phyloP scores from a whole-genome alignment of 108 stramenopile species.

The Aurantiochytrium sp. region DNA sequence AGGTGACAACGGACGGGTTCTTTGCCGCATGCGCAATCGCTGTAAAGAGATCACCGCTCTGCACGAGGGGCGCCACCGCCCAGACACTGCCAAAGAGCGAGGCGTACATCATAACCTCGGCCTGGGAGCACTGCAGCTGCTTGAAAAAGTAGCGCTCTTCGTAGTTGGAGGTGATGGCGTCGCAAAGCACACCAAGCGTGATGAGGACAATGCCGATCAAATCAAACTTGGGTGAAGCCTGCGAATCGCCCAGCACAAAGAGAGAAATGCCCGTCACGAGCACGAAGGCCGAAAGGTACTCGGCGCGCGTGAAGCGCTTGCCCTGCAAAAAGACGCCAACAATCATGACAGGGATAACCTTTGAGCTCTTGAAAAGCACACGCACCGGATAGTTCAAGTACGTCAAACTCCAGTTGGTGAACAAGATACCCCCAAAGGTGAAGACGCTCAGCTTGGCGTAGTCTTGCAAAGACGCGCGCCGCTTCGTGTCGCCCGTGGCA shows the following conservation, averaged over 20 bases:
- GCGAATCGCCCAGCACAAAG: slow-evolving; percentile 7
- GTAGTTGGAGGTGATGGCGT: slow-evolving; percentile 11
- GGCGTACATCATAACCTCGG: slow-evolving; percentile 10
- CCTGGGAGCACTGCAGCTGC: slow-evolving; percentile 1
- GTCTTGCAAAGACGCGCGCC: background rate
- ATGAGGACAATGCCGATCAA: background rate
- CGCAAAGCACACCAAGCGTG: background rate
- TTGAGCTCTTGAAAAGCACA: slow-evolving; percentile 3
- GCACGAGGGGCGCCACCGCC: background rate
- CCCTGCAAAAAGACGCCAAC: background rate
- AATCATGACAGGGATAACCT: slow-evolving; percentile 5
- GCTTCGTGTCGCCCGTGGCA: background rate
- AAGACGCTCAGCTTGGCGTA: background rate
- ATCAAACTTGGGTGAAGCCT: background rate
- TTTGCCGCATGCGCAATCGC: background rate
- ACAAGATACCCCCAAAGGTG: background rate
- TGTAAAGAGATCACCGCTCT: background rate
- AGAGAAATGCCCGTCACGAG: background rate
- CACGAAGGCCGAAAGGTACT: background rate
- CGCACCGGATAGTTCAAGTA: background rate
- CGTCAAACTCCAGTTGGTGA: background rate
- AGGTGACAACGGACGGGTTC: background rate
- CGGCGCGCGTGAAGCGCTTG: background rate
- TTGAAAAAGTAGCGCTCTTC: slow-evolving; percentile 12
- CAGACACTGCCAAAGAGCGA: background rate